phyloP scores from a whole-genome alignment of 306 rosid species.

The Rosa rugosa region DNA sequence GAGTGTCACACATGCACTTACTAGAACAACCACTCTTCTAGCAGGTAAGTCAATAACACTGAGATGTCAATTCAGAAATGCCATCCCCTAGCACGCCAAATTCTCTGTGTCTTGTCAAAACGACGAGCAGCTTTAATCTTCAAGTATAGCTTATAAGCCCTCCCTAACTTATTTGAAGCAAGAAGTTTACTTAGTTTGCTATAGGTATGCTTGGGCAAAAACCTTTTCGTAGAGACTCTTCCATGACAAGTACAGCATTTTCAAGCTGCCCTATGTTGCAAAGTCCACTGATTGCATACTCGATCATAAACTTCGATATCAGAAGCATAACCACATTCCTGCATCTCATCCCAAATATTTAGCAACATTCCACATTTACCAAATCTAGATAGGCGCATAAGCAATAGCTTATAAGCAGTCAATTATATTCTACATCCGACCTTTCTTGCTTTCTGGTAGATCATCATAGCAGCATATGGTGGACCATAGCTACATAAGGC shows the following conservation, averaged over 20 bases:
- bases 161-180: constrained; percentile 55
- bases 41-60: not conserved
- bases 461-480: constrained; percentile 77
- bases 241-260: constrained; percentile 87
- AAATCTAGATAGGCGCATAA: constrained; percentile 75
- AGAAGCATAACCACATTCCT: constrained; percentile 65
- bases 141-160: constrained; percentile 66
- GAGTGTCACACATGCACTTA: not conserved
- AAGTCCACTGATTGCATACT: constrained; percentile 68
- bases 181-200: constrained; percentile 69
- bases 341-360: constrained; percentile 82
- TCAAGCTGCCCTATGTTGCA: constrained; percentile 83
- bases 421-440: constrained; percentile 57
- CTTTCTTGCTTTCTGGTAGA: constrained; percentile 69
- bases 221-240: constrained; percentile 70
- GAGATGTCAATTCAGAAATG: constrained; percentile 56
- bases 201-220: constrained; percentile 70
- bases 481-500: constrained; percentile 86
- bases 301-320: constrained; percentile 79
- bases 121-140: constrained; percentile 70
- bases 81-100: constrained; percentile 89
- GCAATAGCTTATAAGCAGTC: constrained; percentile 72
- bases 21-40: not conserved
- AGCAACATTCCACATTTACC: constrained; percentile 84
- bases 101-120: constrained; percentile 52